phyloP scores from a whole-genome alignment of 345 rosid species.

The Camelina sativa region DNA sequence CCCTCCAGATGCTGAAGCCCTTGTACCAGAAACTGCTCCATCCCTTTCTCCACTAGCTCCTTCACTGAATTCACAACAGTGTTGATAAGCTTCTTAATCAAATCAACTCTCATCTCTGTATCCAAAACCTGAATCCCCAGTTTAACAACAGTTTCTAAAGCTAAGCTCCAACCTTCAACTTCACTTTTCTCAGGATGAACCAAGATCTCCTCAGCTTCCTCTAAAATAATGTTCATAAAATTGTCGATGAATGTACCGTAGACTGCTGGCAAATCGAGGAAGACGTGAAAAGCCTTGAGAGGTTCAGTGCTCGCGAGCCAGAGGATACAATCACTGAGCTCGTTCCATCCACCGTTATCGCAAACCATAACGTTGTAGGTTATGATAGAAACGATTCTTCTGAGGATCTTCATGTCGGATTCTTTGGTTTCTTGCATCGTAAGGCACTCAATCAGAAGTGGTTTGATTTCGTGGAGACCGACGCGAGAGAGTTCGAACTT shows the following conservation, averaged over 20 bases:
- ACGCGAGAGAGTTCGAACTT: background rate
- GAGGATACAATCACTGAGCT: constrained; percentile 27
- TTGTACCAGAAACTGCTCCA: constrained; percentile 1
- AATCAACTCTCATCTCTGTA: background rate
- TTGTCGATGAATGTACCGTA: background rate
- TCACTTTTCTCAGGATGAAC: background rate
- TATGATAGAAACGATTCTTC: background rate
- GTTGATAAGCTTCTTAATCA: background rate
- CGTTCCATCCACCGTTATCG: background rate
- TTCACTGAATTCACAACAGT: background rate
- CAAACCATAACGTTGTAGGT: background rate
- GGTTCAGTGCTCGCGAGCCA: background rate
- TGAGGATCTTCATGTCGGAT: background rate
- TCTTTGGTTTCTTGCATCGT: constrained; percentile 10
- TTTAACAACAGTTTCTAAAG: background rate
- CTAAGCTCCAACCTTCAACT: constrained; percentile 21
- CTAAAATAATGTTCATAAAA: background rate
- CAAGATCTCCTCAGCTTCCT: background rate
- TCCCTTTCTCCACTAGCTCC: background rate
- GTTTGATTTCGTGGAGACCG: background rate
- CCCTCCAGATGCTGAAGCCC: constrained; percentile 15
- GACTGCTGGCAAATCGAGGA: background rate
- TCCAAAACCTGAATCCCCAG: constrained; percentile 1
- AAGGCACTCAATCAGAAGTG: background rate
- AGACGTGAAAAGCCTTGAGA: background rate